These are phyloP conservation scores for Termitomyces sp. DNA, from an alignment of 768 basidiomycete species.

Conservation along the genomic window DNA sequence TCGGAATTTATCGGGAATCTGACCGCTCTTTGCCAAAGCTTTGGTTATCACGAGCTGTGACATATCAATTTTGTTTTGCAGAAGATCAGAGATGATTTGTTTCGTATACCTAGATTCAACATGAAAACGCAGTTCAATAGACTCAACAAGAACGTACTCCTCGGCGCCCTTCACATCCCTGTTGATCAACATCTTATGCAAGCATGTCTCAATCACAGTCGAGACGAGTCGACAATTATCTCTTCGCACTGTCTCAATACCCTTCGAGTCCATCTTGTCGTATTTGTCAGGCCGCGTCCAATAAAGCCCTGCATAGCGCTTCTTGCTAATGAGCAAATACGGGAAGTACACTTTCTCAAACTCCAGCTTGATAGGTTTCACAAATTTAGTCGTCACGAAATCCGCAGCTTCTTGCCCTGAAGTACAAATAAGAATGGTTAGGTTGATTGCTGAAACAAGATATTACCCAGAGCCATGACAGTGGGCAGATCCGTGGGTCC, in stretches of 20 bases:
- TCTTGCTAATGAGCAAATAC: conserved; percentile 97
- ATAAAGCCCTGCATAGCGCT: conserved; percentile 96
- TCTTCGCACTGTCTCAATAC: conserved; percentile 98
- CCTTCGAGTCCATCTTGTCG: conserved; percentile 99
- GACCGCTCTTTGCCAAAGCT: conserved; percentile 85
- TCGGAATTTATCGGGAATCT: conserved; percentile 13
- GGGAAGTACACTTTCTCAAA: conserved; percentile 99
- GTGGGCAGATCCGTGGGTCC: conserved; percentile 82
- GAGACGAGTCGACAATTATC: conserved; percentile 99
- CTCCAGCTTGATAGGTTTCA: conserved; percentile 96
- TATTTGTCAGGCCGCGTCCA: conserved; percentile 96
- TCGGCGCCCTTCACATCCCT: conserved; percentile 92
- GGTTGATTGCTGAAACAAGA: not conserved
- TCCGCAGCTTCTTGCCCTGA: conserved; percentile 90
- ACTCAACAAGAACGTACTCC: conserved; percentile 47
- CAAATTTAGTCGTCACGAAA: conserved; percentile 85
- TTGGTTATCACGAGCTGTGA: conserved; percentile 99
- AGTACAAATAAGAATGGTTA: conserved; percentile 5
- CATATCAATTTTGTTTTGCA: conserved; percentile 98
- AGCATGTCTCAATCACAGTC: conserved; percentile 95
- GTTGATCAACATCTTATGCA: conserved; percentile 97
- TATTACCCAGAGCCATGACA: conserved; percentile 87
- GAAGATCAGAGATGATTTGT: conserved; percentile 85
- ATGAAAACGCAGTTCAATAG: conserved; percentile 1
- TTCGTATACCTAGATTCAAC: conserved; percentile 73